Conservation (phyloP, 1,284 basidiomycete genomes). For the Trichosporon sp. region DNA sequence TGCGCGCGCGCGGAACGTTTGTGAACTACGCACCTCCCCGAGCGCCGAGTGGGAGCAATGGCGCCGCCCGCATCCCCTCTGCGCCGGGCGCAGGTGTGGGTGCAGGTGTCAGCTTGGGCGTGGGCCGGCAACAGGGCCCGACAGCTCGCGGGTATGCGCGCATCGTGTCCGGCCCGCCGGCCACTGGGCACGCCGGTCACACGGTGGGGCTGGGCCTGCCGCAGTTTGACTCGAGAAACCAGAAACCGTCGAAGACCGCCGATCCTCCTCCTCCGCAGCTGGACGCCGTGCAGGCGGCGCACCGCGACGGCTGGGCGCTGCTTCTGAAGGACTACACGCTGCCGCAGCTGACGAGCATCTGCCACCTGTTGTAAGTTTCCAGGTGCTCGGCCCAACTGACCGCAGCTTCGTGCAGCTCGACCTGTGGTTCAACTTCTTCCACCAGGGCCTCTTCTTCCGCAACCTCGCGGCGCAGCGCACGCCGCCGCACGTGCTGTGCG, state of each 20-base stretch:
- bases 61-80: neutral
- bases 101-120: neutral
- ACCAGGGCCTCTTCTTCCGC: slow-evolving; percentile 25
- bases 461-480: slow-evolving; percentile 12
- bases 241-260: too few relatives aligned
- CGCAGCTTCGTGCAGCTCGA: slow-evolving; percentile 21
- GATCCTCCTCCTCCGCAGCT: neutral
- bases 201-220: too few relatives aligned
- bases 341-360: neutral
- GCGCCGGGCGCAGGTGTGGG: neutral
- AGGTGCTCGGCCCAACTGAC: neutral
- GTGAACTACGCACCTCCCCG: neutral
- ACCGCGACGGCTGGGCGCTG: slow-evolving; percentile 5
- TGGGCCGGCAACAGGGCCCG: neutral
- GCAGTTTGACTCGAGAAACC: neutral
- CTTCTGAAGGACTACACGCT: slow-evolving; percentile 2
- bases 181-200: neutral
- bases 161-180: neutral
- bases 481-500: slow-evolving; percentile 26
- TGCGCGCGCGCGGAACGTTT: slow-evolving; percentile 11
- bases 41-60: neutral
- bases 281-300: neutral
- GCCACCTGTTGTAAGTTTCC: neutral
- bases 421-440: slow-evolving; percentile 29
- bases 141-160: neutral